These are phyloP conservation scores for Schwanniomyces sp. DNA, from an alignment of 805 yeast species.

Conservation along the genomic window DNA sequence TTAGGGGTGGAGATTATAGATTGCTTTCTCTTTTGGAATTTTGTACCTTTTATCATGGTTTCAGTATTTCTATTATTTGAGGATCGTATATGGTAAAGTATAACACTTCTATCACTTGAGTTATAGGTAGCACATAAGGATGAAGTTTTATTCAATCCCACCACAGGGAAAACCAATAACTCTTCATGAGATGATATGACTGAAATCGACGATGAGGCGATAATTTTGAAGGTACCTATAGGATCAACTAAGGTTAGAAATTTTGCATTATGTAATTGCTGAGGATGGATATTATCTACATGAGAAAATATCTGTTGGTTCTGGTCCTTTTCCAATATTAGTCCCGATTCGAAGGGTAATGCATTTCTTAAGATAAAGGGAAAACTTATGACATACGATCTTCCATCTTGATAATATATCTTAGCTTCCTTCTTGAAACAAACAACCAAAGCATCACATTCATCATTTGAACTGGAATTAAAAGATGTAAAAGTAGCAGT, in stretches of 20 bases:
- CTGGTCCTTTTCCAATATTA: conserved; percentile 56
- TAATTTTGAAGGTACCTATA: conserved; percentile 66
- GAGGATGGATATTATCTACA: conserved; percentile 12
- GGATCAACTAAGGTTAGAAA: conserved; percentile 77
- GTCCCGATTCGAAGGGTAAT: conserved; percentile 65
- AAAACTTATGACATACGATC: conserved; percentile 57
- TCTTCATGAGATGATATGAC: conserved; percentile 60
- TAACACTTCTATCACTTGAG: conserved; percentile 42
- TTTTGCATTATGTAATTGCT: conserved; percentile 27
- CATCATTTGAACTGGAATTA: conserved; percentile 12
- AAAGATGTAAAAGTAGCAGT: conserved; percentile 65
- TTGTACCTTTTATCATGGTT: conserved; percentile 9
- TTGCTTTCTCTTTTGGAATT: conserved; percentile 22
- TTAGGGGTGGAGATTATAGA: conserved; percentile 40
- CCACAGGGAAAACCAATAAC: conserved; percentile 53
- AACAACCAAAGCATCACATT: conserved; percentile 47
- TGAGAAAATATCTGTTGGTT: conserved; percentile 9
- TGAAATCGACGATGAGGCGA: conserved; percentile 70
- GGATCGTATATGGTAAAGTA: conserved; percentile 56
- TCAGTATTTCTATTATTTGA: conserved; percentile 20
- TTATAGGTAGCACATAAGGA: conserved; percentile 59
- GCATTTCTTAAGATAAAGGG: conserved; percentile 67
- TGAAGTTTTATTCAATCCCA: conserved; percentile 27
- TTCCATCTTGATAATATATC: conserved; percentile 62
- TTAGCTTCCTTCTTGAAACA: conserved; percentile 60